These are phyloP conservation scores for Stemphylium lycopersici DNA, from an alignment of 2,329 filamentous ascomycete species.

Conservation along the genomic window DNA sequence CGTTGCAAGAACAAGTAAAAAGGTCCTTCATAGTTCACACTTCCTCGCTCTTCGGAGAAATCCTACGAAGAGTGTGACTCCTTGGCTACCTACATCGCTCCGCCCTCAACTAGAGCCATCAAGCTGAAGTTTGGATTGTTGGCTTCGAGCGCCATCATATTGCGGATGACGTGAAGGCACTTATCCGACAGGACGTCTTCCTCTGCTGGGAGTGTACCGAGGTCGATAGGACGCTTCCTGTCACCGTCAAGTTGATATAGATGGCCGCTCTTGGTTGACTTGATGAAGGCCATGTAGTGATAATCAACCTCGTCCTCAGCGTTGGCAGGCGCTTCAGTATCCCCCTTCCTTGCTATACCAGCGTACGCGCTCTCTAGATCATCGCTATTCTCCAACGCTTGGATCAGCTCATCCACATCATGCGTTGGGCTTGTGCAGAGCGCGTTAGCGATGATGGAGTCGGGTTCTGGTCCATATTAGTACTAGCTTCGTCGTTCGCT, in stretches of 20 bases:
- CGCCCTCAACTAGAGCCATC: slow-evolving; percentile 34
- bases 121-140: slow-evolving; percentile 37
- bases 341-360: slow-evolving; percentile 32
- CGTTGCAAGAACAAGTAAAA: slow-evolving; percentile 56
- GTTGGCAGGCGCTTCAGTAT: slow-evolving; percentile 32
- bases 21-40: slow-evolving; percentile 63
- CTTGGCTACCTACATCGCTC: slow-evolving; percentile 57
- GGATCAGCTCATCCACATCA: slow-evolving; percentile 17
- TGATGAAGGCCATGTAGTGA: slow-evolving; percentile 45
- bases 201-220: slow-evolving; percentile 25
- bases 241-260: slow-evolving; percentile 42
- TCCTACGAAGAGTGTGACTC: slow-evolving; percentile 59
- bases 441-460: slow-evolving; percentile 22
- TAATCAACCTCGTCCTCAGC: slow-evolving; percentile 44
- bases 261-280: slow-evolving; percentile 30
- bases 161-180: slow-evolving; percentile 28
- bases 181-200: slow-evolving; percentile 32
- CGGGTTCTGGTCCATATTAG: slow-evolving; percentile 14
- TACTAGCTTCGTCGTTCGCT: too few species aligned
- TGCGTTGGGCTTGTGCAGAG: slow-evolving; percentile 15
- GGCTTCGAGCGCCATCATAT: slow-evolving; percentile 23
- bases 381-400: slow-evolving; percentile 28
- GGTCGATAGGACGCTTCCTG: slow-evolving; percentile 39
- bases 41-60: slow-evolving; percentile 53
- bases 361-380: slow-evolving; percentile 37